Evolutionary conservation across 148 eudicot species (phyloP), one percentile per base, ranked within the genome.

Genomic region (Camellia lanceoleosa): DNA sequence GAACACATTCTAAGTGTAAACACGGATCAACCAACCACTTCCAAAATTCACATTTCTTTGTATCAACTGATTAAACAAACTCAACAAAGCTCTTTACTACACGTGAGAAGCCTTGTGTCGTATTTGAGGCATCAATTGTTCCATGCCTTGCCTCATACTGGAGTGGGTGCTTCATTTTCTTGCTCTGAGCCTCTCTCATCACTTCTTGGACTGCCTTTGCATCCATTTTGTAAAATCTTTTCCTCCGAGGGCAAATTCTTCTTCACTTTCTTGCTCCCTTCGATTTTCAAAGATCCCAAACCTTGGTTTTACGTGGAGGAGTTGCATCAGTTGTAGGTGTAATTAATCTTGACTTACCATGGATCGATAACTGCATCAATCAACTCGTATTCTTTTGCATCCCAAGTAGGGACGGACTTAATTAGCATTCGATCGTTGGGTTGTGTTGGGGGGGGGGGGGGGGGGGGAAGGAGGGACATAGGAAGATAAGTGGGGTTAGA

Each of bases 261-360:
- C 84, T 59, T 87, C 20, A 87, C 86, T 78, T 85, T 88, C 75
- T 73, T 81, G 75, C 87, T 85, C 70, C 91, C 95, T 84, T 90
- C 92, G 11, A 82, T 77, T 90, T 89, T 94, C 97, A 96, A 3
- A 78, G 87, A 83, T 88, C 87, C 95, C 91, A 94, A 18, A 88
- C 86, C 77, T 87, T 87, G 19, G 92, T 84, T 79, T 85, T 90
- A 1, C 97, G 97, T 62, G 99, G 99, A 65, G 97, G 80, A 16
- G 84, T 19, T 14, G 85, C 42, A 47, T 94, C 98, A 80, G 83
- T 92, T 68, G 79, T 80, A 42, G 98, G 99, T 56, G 99, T 97
- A 74, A 96, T 82, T 80, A 96, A 80, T 67, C 98, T 98, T 18
- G 98, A 98, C 85, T 94, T 96, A 76, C 98, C 99, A 58, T 94